Evolutionary conservation across 1,284 basidiomycete species (phyloP).

Genomic region (Cronartium quercuum): DNA sequence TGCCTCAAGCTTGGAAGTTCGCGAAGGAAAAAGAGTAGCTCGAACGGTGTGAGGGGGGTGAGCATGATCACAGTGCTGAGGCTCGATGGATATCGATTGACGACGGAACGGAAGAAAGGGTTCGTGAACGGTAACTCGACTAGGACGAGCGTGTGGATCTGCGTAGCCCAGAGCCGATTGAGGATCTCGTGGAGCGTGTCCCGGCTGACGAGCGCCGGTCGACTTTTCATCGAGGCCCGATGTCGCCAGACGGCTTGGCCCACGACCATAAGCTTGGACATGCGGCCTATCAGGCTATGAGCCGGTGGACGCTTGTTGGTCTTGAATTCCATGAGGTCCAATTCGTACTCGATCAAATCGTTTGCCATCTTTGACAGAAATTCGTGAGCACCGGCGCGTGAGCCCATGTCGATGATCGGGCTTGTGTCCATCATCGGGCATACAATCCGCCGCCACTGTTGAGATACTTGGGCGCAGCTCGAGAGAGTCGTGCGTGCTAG

Average conservation of each 20-base stretch:
- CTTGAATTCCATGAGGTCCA: conserved; percentile 1
- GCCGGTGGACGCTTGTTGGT: conserved; percentile 2
- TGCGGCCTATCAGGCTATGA: conserved; percentile 10
- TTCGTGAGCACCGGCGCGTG: neutral
- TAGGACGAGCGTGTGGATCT: conserved; percentile 20
- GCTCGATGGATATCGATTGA: conserved; percentile 25
- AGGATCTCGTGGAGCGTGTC: conserved; percentile 26
- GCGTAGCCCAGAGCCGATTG: conserved; percentile 32
- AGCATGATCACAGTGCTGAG: conserved; percentile 24
- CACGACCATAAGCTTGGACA: conserved; percentile 26
- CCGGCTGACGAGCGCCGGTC: conserved; percentile 16
- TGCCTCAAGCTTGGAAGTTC: conserved; percentile 21
- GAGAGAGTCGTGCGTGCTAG: conserved; percentile 2
- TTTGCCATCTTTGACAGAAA: conserved; percentile 12
- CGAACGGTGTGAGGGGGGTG: conserved; percentile 35
- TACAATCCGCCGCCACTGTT: conserved; percentile 12
- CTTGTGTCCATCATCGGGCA: neutral
- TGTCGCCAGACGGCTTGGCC: conserved; percentile 26
- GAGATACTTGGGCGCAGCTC: conserved; percentile 6
- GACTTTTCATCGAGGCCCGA: conserved; percentile 3
- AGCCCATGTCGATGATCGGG: conserved; percentile 33
- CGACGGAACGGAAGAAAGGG: conserved; percentile 10
- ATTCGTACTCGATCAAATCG: conserved; percentile 22
- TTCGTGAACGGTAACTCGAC: conserved; percentile 34
- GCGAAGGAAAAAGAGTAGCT: conserved; percentile 21